A percentile compares a stretch with the other conserved stretches of the same genome.
These are phyloP conservation scores for Cryphonectria naterciae DNA, from an alignment of 2,329 filamentous ascomycete species.

Conservation along the genomic window DNA sequence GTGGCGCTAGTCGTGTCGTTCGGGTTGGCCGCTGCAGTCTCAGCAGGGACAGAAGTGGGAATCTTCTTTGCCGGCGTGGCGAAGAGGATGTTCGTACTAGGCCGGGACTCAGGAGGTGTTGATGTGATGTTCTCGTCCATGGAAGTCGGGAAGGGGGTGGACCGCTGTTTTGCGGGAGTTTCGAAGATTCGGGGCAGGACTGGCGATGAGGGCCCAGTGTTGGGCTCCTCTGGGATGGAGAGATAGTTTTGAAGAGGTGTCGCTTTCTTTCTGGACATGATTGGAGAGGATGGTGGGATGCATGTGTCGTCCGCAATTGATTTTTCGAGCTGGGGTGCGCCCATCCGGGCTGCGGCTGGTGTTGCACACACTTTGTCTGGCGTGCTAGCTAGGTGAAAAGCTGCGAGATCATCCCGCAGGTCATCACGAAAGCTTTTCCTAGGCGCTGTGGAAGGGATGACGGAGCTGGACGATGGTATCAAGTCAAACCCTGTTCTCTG, in stretches of 20 bases:
- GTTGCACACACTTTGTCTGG: constrained; percentile 35
- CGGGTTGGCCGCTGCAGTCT: neutral
- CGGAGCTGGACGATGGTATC: constrained; percentile 33
- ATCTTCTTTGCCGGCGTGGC: constrained; percentile 22
- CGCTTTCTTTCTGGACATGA: constrained; percentile 27
- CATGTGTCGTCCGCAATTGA: constrained; percentile 14
- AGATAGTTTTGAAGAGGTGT: constrained; percentile 3
- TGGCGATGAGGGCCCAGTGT: constrained; percentile 24
- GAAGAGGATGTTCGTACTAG: constrained; percentile 17
- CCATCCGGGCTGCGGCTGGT: constrained; percentile 30
- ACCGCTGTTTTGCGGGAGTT: constrained; percentile 27
- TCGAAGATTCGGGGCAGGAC: constrained; percentile 25
- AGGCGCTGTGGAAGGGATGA: constrained; percentile 36
- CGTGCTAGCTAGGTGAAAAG: constrained; percentile 32
- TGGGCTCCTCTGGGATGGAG: constrained; percentile 10
- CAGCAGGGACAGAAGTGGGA: constrained; percentile 12
- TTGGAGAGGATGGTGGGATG: constrained; percentile 30
- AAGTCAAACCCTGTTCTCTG: constrained; percentile 17
- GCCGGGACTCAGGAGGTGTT: constrained; percentile 25
- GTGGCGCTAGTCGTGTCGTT: neutral
- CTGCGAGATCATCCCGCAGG: constrained; percentile 19
- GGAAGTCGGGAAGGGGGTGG: neutral
- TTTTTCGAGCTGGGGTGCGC: constrained; percentile 2
- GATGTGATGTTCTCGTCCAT: constrained; percentile 20
- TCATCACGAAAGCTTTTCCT: constrained; percentile 21